Evolutionary conservation across 306 rosid species (phyloP).

Genomic region (Casuarina cunninghamiana): DNA sequence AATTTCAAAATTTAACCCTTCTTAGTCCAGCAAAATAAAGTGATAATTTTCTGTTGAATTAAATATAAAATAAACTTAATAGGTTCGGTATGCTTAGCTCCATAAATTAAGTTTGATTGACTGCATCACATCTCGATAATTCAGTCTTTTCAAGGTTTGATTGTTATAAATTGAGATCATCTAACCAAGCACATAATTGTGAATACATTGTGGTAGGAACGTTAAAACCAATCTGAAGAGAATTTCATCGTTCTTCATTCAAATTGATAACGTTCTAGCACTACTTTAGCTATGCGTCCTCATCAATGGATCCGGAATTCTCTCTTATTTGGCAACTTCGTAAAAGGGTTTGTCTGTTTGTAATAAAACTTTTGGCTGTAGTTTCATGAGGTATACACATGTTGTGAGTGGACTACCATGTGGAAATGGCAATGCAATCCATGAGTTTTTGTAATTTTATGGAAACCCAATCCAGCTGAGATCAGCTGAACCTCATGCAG

Average conservation of each 20-base stretch:
- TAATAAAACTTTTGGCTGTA: neutral
- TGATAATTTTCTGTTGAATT: neutral
- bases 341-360: slow-evolving; percentile 7
- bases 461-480: neutral
- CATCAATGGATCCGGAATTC: neutral
- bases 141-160: neutral
- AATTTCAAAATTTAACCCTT: too few species aligned
- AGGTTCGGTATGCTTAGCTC: neutral
- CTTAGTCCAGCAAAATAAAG: neutral
- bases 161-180: neutral
- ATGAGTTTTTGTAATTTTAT: neutral
- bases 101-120: neutral
- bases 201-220: neutral
- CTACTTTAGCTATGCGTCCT: neutral
- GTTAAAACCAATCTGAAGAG: neutral
- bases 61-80: neutral
- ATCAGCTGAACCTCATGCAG: neutral
- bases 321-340: neutral
- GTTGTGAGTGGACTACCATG: neutral
- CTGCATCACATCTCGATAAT: neutral
- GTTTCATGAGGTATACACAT: neutral
- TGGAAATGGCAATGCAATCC: neutral
- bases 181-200: neutral
- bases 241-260: neutral
- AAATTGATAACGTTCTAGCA: neutral